A percentile compares a stretch with the other conserved stretches of the same genome.
These are phyloP conservation scores for Plantago rigida DNA, from an alignment of 305 asterid genomes.

Conservation along the genomic window DNA sequence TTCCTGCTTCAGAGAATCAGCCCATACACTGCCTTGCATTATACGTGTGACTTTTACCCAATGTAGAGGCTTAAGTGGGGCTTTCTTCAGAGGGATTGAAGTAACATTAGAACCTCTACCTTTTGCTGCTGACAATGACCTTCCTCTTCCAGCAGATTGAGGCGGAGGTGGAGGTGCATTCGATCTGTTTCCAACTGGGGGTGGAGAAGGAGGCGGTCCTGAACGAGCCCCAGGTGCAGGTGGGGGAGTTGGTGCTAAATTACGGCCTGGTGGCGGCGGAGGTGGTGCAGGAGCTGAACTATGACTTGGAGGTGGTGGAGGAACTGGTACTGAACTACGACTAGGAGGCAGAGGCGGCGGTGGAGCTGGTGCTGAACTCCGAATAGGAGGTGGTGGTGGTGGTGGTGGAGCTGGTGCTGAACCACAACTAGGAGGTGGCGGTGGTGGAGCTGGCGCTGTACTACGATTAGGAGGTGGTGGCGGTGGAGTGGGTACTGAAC, in stretches of 20 bases:
- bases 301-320: conserved; percentile 30
- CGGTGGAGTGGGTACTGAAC: conserved; percentile 28
- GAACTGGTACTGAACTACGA: conserved; percentile 28
- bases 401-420: conserved; percentile 20
- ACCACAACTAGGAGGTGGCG: conserved; percentile 7
- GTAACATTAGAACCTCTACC: conserved; percentile 56
- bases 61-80: conserved; percentile 80
- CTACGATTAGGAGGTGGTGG: conserved; percentile 31
- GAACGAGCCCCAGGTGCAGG: conserved; percentile 29
- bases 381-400: conserved; percentile 31
- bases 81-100: conserved; percentile 76
- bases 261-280: conserved; percentile 31
- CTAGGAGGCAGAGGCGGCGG: conserved; percentile 27
- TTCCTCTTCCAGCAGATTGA: conserved; percentile 58
- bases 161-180: conserved; percentile 30
- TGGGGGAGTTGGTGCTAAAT: conserved; percentile 29
- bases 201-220: conserved; percentile 39
- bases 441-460: too few species aligned
- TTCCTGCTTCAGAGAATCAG: conserved; percentile 77
- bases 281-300: conserved; percentile 19
- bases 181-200: conserved; percentile 52
- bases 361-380: conserved; percentile 12
- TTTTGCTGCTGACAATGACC: conserved; percentile 43
- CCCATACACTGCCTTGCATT: conserved; percentile 97
- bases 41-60: conserved; percentile 98